Base-by-base conservation (phyloP, 179 eudicot genomes). In the Drosera spatulata region DNA sequence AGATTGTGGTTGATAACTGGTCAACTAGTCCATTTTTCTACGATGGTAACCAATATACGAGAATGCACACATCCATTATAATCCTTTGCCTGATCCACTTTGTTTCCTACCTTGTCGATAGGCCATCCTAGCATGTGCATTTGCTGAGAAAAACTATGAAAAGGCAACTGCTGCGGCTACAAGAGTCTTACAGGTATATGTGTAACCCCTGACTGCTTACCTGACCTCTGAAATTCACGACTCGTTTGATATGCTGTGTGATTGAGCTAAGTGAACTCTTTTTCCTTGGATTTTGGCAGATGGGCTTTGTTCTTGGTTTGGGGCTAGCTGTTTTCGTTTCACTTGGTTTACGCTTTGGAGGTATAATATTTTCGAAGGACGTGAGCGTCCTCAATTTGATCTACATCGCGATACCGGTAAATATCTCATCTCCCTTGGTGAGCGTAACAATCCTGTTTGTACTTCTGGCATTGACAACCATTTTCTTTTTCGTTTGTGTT, bases 111-210 rank as follows among this genome's bases (percentile, higher is more conserved):
- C 33, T 22, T 1, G 33, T 22, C 33, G 33, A 22, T 44, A 94
- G 99, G 99, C 99, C 39, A 87, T 94, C 57, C 82, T 94, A 72
- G 99, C 99, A n/a, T 71, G 91, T 77, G 86, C 99, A 59, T 94
- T 94, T 83, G 97, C 97, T 63, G 96, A 90, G 80, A 85, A 90
- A 73, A 77, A 94, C 55, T 78, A 86, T 49, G 68, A 73, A 49
- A 85, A 85, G 78, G 95, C 95, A 56, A 73, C 82, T 39, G 83
- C 91, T 39, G 78, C 87, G 54, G 97, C 97, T 50, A 49, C 85
- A 10, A 72, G 99, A 66, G 99, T 94, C 46, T 61, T 90, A 65
- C 99, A 93, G 91, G 98, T 91, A 61, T 8, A 22, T 22, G 33
- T 0, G 33, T 22, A 22, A 22, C 33, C 33, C 1, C 33, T 22